Conservation (phyloP, 176 grass and related monocot species). For the Thalia dealbata region DNA sequence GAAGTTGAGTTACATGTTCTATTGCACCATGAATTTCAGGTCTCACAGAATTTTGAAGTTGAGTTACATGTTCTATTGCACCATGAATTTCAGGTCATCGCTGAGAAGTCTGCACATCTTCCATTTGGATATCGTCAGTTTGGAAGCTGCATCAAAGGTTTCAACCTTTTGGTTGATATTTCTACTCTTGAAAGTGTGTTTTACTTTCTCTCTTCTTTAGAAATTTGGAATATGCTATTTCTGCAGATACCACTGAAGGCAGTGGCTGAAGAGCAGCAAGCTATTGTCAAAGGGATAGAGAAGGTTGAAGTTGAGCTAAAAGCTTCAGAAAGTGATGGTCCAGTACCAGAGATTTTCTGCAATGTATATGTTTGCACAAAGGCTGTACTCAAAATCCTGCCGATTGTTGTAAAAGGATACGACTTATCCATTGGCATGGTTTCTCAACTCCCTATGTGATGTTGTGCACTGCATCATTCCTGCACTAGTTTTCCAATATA, state of each 20-base stretch:
- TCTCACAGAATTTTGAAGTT: not conserved
- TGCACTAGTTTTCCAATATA: not conserved
- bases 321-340: constrained; percentile 78
- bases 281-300: constrained; percentile 74
- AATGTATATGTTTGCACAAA: constrained; percentile 34
- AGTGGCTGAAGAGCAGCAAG: constrained; percentile 71
- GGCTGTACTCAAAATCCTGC: constrained; percentile 1
- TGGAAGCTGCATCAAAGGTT: constrained; percentile 93
- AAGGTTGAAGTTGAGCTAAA: constrained; percentile 68
- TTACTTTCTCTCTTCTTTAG: constrained; percentile 10
- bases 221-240: constrained; percentile 23
- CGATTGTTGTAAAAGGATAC: not conserved
- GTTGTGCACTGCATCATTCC: too few species aligned
- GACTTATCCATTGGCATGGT: not conserved
- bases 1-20: not conserved
- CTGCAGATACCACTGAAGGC: constrained; percentile 81
- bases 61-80: not conserved
- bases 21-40: constrained; percentile 4
- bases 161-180: not conserved
- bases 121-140: constrained; percentile 63
- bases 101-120: constrained; percentile 66
- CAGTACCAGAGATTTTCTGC: constrained; percentile 66
- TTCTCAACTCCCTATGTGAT: not conserved
- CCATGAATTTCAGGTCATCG: constrained; percentile 60
- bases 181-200: not conserved